Base-by-base conservation (phyloP, 352 stramenopile species). In the Phytophthora colocasiae region DNA sequence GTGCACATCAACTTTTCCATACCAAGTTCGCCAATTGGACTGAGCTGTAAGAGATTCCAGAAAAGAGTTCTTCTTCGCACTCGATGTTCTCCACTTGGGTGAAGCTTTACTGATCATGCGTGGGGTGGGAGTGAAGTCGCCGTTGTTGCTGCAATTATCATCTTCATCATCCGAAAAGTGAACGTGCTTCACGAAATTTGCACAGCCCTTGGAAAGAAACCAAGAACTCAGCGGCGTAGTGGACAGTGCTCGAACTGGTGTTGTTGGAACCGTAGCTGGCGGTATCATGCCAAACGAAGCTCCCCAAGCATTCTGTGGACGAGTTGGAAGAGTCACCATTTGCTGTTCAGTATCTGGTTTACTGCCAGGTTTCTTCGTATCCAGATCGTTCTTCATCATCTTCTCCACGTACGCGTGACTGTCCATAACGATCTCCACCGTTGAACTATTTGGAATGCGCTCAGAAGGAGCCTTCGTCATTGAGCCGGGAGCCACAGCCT, bases 11-110 rank as follows among this genome's bases (percentile, higher is more conserved):
- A 80, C 61, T 6, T 67, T 72, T 17, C 65, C 75, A 63, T 85
- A 92, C 81, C 81, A 90, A n/a, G 80, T 77, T 26, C 83, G 73
- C 81, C 81, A 92, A 12, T 67, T 70, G 3, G 80, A 79, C 11
- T 81, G 69, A 19, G 65, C 57, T 34, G 74, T 52, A 7, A 92
- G 71, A 9, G 71, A 76, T 39, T 83, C 69, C 1, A 92, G 48
- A 50, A 92, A 92, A 3, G 63, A 31, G 17, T 84, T 88, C 39
- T 73, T 70, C 47, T 66, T 75, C 9, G 15, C 19, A 17, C 19
- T 43, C 11, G 41, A 59, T 22, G 22, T 14, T 63, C 22, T 71
- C 36, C 52, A 71, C 38, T 63, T 74, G 31, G 56, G 50, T 6
- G 46, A 57, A 56, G 44, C 31, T 46, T 65, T 65, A 12, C 60